Conservation (phyloP, 2,329 filamentous ascomycete genomes). For the Xylaria sp. region DNA sequence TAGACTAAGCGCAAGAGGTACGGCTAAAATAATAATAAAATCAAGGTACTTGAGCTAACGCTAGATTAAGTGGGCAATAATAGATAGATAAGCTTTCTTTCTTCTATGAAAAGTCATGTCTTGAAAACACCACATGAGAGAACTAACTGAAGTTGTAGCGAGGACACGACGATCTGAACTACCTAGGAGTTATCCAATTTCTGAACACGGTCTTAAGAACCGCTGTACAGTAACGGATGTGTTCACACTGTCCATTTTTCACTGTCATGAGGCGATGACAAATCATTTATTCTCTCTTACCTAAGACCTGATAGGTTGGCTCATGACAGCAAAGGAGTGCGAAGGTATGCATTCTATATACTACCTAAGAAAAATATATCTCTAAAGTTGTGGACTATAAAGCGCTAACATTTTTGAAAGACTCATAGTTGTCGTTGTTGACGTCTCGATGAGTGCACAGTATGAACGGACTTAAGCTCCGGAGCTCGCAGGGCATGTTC, state of each 20-base stretch:
- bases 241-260: not conserved
- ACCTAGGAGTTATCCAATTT: not conserved
- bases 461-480: constrained; percentile 34
- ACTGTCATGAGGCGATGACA: constrained; percentile 12
- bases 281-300: constrained; percentile 1
- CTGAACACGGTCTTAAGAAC: not conserved
- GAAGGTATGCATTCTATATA: not conserved
- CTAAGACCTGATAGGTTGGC: not conserved
- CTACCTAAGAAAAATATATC: not conserved
- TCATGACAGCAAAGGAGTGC: not conserved
- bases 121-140: not conserved
- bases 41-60: too few species aligned
- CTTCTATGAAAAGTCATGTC: not conserved
- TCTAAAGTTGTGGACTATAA: not conserved
- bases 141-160: not conserved
- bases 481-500: constrained; percentile 36
- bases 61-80: too few species aligned
- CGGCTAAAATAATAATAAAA: too few species aligned
- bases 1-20: too few species aligned
- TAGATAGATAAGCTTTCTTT: not conserved
- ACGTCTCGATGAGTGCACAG: constrained; percentile 17
- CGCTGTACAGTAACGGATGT: not conserved
- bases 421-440: constrained; percentile 3
- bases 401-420: not conserved
- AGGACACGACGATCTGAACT: not conserved